Evolutionary conservation across 345 rosid species (phyloP), one percentile per base, ranked within the genome.

Genomic region (Geranium brycei): DNA sequence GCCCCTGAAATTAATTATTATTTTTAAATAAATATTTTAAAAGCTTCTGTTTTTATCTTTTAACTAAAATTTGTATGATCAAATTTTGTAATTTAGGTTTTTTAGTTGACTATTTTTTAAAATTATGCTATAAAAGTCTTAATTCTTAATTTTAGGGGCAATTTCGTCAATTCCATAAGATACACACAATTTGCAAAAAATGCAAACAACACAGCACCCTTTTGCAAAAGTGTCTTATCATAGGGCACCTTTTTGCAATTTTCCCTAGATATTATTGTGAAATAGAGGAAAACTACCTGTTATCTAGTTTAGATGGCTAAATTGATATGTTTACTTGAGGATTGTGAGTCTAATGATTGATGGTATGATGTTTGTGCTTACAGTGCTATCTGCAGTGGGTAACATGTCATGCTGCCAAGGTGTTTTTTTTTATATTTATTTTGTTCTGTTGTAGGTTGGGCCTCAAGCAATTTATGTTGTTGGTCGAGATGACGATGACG

Each of bases 391-490:
- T 47, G 53, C 11, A 13, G 15, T 47, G 53, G 53, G 53, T 13
- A 2, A 47, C 14, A 47, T 47, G 53, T 8, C 53, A 47, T 47
- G 11, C 53, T 13, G 15, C 53, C 15, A 1, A 13, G 53, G 53
- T 5, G 4, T 47, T 13, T 57, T 3, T 57, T 57, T 57, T 16
- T 57, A 16, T 7, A 16, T 57, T 11, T 35, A 55, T 66, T 66
- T 68, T 60, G 59, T 59, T 72, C 72, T 17, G 58, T 64, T 62
- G 51, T 75, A 92, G 98, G 99, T 95, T 77, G 99, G 99, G 65
- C 99, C 99, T 76, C 89, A 95, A 73, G 96, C 93, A 77, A 81
- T 95, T 74, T 91, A 81, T 71, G 99, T 91, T 62, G 96, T 95
- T 69, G 92, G 91, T 64, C 85, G 97, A 64, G 99, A 93, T 67